Base-by-base conservation (phyloP, 345 rosid species). In the Turnera subulata region DNA sequence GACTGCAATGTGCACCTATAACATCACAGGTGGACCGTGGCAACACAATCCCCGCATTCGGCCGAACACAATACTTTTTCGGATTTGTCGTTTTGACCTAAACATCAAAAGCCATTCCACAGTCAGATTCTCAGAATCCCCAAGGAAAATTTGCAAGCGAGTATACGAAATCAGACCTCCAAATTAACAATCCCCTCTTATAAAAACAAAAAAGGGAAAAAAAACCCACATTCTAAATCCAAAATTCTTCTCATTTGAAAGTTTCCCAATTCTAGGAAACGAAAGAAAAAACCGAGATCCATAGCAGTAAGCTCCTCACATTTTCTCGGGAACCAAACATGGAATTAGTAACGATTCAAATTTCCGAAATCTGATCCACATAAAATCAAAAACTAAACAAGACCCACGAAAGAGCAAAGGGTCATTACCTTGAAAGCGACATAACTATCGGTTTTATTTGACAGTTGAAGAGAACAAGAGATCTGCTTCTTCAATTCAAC, bases 401-500 rank as follows among this genome's bases (percentile, higher is more conserved):
- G 8, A 29, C 35, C 35, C 35, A 29, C 8, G 8, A 29, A 32
- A 48, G 59, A 47, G 51, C 8, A 6, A 32, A 15, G 3, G 50
- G 18, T 23, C 6, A n/a, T 18, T 73, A 86, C 95, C 95, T 86
- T 86, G 77, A 86, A 86, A 65, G 95, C 90, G 6, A 82, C 88
- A 80, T 76, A 69, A 67, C 14, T 73, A 51, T 84, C 86, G 25
- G 90, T 82, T 70, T 62, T 82, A 72, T 86, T 86, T 32, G 80
- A 80, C 64, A 86, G 66, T 68, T 76, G 86, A 64, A 86, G 90
- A 43, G 88, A 78, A 73, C 83, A 86, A 24, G 85, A 78, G 88
- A 86, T 86, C 95, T 84, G 95, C 84, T 84, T 86, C 90, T 70
- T 82, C 77, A 86, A 78, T 72, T 86, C 90, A 68, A 86, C 95